These are phyloP conservation scores for Suillus luteus DNA, from an alignment of 768 basidiomycete genomes.

Conservation along the genomic window DNA sequence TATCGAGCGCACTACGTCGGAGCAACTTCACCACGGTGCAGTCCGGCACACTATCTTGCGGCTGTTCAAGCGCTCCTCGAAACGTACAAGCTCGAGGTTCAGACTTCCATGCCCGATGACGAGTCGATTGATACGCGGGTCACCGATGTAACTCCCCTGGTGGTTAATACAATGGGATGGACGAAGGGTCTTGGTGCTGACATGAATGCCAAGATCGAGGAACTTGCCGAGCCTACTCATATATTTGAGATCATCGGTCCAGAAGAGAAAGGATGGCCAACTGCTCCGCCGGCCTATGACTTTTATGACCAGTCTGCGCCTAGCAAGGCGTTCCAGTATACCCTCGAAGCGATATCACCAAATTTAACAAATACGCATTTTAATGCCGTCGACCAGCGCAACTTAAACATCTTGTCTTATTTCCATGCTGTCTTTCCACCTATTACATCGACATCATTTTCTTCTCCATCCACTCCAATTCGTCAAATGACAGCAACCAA, in stretches of 20 bases:
- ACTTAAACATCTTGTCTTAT: slow-evolving; percentile 73
- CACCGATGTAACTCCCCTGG: slow-evolving; percentile 68
- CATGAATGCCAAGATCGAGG: slow-evolving; percentile 69
- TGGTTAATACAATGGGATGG: slow-evolving; percentile 98
- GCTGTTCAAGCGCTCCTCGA: slow-evolving; percentile 68
- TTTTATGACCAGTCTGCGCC: slow-evolving; percentile 8
- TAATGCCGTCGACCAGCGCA: slow-evolving; percentile 67
- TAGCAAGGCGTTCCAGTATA: slow-evolving; percentile 4
- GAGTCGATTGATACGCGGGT: slow-evolving; percentile 41
- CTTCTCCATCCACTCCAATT: slow-evolving; percentile 24
- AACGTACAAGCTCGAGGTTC: slow-evolving; percentile 69
- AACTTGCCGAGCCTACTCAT: slow-evolving; percentile 53
- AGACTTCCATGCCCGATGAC: slow-evolving; percentile 36
- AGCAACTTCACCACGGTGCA: slow-evolving; percentile 71
- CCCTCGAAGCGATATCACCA: slow-evolving; percentile 49
- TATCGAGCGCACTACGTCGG: slow-evolving; percentile 82
- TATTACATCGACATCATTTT: slow-evolving; percentile 8
- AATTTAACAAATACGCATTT: slow-evolving; percentile 25
- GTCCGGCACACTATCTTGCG: slow-evolving; percentile 74
- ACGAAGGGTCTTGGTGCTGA: slow-evolving; percentile 90
- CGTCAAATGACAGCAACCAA: slow-evolving; percentile 39
- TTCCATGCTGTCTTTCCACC: slow-evolving; percentile 57
- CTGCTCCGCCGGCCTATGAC: slow-evolving; percentile 12
- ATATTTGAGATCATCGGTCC: slow-evolving; percentile 25
- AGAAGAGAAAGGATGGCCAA: slow-evolving; percentile 27